Conservation (phyloP, 2,329 filamentous ascomycete species). For the Grosmannia penicillata region DNA sequence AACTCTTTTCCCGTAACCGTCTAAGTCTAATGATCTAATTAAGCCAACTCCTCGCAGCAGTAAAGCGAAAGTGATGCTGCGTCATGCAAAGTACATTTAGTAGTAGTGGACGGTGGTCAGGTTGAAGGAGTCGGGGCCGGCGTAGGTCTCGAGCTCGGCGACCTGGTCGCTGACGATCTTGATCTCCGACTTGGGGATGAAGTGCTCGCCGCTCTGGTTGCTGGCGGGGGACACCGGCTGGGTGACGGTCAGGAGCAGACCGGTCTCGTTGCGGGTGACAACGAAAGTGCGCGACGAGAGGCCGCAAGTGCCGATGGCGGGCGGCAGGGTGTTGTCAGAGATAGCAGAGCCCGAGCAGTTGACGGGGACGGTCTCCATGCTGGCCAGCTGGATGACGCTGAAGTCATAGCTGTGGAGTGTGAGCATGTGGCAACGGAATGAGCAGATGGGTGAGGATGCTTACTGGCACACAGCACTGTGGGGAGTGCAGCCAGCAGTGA, state of each 20-base stretch:
- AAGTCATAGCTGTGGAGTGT: neutral
- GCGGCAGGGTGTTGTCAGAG: neutral
- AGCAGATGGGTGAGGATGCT: neutral
- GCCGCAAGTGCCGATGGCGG: neutral
- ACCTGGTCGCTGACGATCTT: neutral
- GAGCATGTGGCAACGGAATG: neutral
- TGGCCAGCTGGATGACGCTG: neutral
- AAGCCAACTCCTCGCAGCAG: too few relatives aligned
- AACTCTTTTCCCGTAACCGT: too few relatives aligned
- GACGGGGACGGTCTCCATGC: neutral
- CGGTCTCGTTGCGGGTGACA: neutral
- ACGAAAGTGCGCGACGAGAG: neutral
- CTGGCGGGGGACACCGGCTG: neutral
- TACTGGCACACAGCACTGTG: neutral
- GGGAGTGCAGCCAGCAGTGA: neutral
- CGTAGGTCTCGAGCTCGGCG: conserved; percentile 1
- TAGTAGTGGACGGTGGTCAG: too few relatives aligned
- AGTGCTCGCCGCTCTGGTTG: neutral
- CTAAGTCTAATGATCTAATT: too few relatives aligned
- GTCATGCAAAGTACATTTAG: too few relatives aligned
- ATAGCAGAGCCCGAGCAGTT: neutral
- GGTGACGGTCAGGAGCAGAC: conserved; percentile 1
- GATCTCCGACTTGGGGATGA: neutral
- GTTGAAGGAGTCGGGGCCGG: neutral
- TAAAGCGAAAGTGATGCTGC: too few relatives aligned